Base-by-base conservation (phyloP, 208 protist genomes). In the Leishmania mexicana region DNA sequence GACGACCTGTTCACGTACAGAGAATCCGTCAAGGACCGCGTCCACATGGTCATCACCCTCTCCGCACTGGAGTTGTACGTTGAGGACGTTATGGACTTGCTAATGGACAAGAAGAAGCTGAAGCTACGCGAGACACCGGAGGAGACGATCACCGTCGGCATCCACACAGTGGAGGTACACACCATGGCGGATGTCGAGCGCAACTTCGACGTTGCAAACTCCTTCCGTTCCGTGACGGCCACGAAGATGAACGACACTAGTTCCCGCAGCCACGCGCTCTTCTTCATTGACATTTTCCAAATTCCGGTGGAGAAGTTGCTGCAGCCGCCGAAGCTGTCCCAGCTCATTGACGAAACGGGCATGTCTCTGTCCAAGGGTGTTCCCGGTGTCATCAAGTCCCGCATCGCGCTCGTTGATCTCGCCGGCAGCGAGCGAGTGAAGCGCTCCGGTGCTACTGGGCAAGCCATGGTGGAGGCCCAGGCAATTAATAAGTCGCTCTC, bases 381-480 rank as follows among this genome's bases (percentile, higher is more conserved):
- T 24, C 81, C 89, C 2, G 95, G 96, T n/a, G 86, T 98, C 38
- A 94, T 95, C 15, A 90, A 89, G 35, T 98, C 96, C 15, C 98
- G 97, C 75, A 96, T 99, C 54, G 87, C 98, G 35, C 93, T 99
- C 49, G 97, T 99, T 19, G 98, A 99, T 88, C 93, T 99, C n/a
- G 98, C 98, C 53, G 97, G 96, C 51, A 98, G 94, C 64, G 97
- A 99, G 86, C 86, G 96, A 1, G 88, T 97, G 31, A 99, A 98
- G 81, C 88, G 92, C 45, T 98, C 96, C 15, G 94, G 94, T 67
- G 94, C 95, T 4, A 88, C 85, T 7, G 97, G 96, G 11, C 89
- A 95, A 65, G 90, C 77, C 40, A 93, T 99, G 89, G 85, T 93
- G 73, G 97, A 99, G 92, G 93, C 96, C 17, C 92, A 98, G 84